A percentile compares a stretch with the other conserved stretches of the same genome.
phyloP scores from a whole-genome alignment of 2,329 filamentous ascomycete species.

The Fusarium nanum region DNA sequence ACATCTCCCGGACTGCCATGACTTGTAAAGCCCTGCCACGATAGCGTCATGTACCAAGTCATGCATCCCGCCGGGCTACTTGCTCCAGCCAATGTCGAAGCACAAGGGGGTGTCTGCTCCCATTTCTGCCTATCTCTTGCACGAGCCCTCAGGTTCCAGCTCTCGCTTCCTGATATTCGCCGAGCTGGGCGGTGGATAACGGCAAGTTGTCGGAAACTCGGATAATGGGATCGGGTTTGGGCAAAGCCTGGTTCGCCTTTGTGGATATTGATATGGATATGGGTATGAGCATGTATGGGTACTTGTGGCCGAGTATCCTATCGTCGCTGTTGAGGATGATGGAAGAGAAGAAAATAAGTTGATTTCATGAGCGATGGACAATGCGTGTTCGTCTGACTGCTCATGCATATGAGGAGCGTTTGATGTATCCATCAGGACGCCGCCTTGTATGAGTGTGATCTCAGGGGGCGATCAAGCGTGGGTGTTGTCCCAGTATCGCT shows the following conservation, averaged over 20 bases:
- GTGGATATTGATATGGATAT: neutral
- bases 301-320: neutral
- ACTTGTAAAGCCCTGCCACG: slow-evolving; percentile 1
- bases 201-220: slow-evolving; percentile 17
- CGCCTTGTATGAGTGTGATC: slow-evolving; percentile 15
- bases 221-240: slow-evolving; percentile 11
- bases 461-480: slow-evolving; percentile 48
- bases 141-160: slow-evolving; percentile 28
- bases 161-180: slow-evolving; percentile 18
- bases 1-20: slow-evolving; percentile 7
- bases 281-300: neutral
- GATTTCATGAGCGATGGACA: neutral
- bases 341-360: neutral
- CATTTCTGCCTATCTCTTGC: neutral
- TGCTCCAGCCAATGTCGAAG: slow-evolving; percentile 8
- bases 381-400: neutral
- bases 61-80: slow-evolving; percentile 7
- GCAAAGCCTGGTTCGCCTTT: neutral
- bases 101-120: neutral
- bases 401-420: neutral
- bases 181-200: slow-evolving; percentile 2
- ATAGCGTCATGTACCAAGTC: slow-evolving; percentile 11
- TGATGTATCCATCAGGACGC: slow-evolving; percentile 5
- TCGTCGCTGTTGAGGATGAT: neutral
- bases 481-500: slow-evolving; percentile 65